Evolutionary conservation across 75 land plant species (phyloP).

Genomic region (Sequoia sempervirens): DNA sequence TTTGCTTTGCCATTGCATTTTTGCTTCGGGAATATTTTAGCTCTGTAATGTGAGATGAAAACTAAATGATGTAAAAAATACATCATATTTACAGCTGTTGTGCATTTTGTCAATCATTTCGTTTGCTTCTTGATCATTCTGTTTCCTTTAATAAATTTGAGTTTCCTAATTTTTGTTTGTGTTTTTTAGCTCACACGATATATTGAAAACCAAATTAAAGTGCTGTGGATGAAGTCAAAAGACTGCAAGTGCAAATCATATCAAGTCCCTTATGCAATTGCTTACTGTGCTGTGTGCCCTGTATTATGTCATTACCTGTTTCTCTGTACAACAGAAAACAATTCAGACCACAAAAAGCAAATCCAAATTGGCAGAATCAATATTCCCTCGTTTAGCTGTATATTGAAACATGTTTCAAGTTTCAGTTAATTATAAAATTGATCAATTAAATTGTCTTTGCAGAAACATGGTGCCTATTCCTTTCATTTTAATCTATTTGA

Average conservation of each 20-base stretch:
- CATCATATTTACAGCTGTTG: neutral
- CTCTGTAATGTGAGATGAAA: neutral
- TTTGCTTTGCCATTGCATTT: neutral
- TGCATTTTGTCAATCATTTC: neutral
- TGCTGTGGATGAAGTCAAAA: neutral
- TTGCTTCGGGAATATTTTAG: neutral
- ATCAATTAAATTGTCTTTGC: slow-evolving; percentile 9
- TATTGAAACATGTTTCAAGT: neutral
- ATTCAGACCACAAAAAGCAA: neutral
- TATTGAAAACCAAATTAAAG: neutral
- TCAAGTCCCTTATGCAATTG: neutral
- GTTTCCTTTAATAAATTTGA: neutral
- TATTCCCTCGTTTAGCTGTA: neutral
- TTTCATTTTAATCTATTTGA: slow-evolving; percentile 77
- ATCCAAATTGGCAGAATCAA: neutral
- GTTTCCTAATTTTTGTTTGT: neutral
- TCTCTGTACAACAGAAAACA: neutral
- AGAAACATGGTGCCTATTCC: slow-evolving; percentile 99
- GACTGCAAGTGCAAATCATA: neutral
- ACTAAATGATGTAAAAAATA: neutral
- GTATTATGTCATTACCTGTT: neutral
- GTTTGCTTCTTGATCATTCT: neutral
- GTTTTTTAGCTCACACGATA: neutral
- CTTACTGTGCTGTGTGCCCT: neutral
- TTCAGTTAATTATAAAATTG: neutral